Evolutionary conservation across 495 filamentous ascomycete genomes (phyloP).

Genomic region (Hypoxylon intermedium): DNA sequence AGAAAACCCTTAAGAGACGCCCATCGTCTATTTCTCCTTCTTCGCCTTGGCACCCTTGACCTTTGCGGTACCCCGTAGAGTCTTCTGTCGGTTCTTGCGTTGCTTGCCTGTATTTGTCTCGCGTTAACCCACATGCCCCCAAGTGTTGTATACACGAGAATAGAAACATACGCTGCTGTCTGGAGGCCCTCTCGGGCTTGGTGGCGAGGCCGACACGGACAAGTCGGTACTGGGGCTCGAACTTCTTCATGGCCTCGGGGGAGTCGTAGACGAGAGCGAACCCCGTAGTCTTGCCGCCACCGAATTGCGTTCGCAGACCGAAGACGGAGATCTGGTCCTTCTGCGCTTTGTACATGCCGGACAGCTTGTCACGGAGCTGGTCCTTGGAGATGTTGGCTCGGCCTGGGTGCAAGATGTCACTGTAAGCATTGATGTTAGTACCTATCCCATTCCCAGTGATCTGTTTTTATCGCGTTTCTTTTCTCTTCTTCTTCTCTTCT

Average conservation of each 20-base stretch:
- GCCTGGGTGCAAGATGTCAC: constrained; percentile 99
- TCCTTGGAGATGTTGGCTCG: constrained; percentile 98
- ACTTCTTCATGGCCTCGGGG: constrained; percentile 97
- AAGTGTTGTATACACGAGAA: background rate
- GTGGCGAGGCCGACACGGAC: constrained; percentile 86
- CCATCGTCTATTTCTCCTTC: constrained; percentile 59
- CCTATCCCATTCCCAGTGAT: background rate
- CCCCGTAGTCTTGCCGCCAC: constrained; percentile 99
- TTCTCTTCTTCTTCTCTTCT: background rate
- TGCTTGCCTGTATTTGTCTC: constrained; percentile 84
- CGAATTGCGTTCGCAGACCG: constrained; percentile 97
- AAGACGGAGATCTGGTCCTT: constrained; percentile 98
- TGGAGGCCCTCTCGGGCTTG: constrained; percentile 94
- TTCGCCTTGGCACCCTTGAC: constrained; percentile 83
- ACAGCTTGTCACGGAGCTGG: constrained; percentile 93
- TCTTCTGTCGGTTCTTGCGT: constrained; percentile 99
- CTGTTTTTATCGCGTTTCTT: too few species aligned
- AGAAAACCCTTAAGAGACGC: constrained; percentile 34
- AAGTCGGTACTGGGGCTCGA: constrained; percentile 97
- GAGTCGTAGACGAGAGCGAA: constrained; percentile 99
- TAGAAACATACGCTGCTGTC: constrained; percentile 93
- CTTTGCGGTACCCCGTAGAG: constrained; percentile 95
- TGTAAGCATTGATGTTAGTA: constrained; percentile 49
- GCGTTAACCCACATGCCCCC: background rate
- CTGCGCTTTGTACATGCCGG: constrained; percentile 93